These are phyloP conservation scores for Xylariaceae sp. DNA, from an alignment of 2,329 filamentous ascomycete genomes.

Conservation along the genomic window DNA sequence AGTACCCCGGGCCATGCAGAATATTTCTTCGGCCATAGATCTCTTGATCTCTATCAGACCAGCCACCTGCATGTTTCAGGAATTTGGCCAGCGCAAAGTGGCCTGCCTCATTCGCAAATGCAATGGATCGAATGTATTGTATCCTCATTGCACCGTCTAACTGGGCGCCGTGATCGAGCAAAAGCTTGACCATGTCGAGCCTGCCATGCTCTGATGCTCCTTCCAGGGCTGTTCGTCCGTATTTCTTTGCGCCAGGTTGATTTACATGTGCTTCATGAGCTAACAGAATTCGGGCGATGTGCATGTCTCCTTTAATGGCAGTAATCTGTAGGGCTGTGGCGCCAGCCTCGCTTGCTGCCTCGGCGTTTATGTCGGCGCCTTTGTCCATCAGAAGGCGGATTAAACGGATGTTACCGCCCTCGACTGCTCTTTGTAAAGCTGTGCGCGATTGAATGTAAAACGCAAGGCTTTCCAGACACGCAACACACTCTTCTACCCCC, in stretches of 20 bases:
- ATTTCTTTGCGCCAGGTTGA: neutral
- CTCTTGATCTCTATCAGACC: slow-evolving; percentile 6
- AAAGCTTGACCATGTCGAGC: slow-evolving; percentile 3
- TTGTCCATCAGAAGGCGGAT: neutral
- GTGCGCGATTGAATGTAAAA: neutral
- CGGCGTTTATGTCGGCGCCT: slow-evolving; percentile 1
- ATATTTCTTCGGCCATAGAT: neutral
- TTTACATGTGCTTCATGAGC: neutral
- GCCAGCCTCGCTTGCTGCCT: neutral
- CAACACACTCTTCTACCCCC: no score
- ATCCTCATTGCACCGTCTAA: slow-evolving; percentile 5
- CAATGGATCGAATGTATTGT: slow-evolving; percentile 4
- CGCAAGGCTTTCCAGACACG: neutral
- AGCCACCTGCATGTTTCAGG: slow-evolving; percentile 1
- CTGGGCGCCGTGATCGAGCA: neutral
- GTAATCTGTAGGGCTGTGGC: slow-evolving; percentile 4
- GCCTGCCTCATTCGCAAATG: neutral
- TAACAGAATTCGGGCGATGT: neutral
- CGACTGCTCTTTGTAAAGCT: no score
- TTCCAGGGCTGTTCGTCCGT: neutral
- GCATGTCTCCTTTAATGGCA: neutral
- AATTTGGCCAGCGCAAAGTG: slow-evolving; percentile 3
- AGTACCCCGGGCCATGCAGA: neutral
- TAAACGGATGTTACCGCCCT: no score
- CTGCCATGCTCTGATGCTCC: neutral